These are phyloP conservation scores for Moelleriella libera DNA, from an alignment of 2,329 filamentous ascomycete genomes.

Conservation along the genomic window DNA sequence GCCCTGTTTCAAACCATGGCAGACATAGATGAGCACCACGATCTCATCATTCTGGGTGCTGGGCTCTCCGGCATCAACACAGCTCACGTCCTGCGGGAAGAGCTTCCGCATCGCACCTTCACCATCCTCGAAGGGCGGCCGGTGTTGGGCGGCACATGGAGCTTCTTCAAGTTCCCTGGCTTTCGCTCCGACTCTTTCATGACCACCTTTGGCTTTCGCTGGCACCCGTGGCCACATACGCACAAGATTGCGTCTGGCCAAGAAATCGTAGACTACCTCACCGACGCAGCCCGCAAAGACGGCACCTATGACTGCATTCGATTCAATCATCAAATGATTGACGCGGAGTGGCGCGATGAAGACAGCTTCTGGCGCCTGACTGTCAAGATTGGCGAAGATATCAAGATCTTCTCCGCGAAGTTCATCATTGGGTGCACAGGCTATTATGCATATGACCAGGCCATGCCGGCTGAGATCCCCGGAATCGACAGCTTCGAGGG, in stretches of 20 bases:
- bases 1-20: background rate
- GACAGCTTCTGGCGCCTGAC: constrained; percentile 41
- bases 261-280: constrained; percentile 39
- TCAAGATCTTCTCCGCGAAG: constrained; percentile 26
- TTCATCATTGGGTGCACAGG: constrained; percentile 45
- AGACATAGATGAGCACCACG: constrained; percentile 15
- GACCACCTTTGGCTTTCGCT: constrained; percentile 50
- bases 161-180: constrained; percentile 63
- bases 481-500: constrained; percentile 55
- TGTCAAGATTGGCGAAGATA: constrained; percentile 18
- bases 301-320: constrained; percentile 41
- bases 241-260: constrained; percentile 35
- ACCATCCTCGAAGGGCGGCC: constrained; percentile 54
- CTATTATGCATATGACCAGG: constrained; percentile 60
- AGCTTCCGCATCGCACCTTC: constrained; percentile 42
- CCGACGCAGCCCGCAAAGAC: constrained; percentile 31
- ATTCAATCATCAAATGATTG: constrained; percentile 31
- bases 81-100: constrained; percentile 48
- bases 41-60: constrained; percentile 54
- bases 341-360: constrained; percentile 37
- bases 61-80: constrained; percentile 64
- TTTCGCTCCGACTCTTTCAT: constrained; percentile 54
- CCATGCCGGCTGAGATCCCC: constrained; percentile 46
- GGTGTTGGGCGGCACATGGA: constrained; percentile 63
- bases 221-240: constrained; percentile 53